These are phyloP conservation scores for Fusarium sp. DNA, from an alignment of 2,329 filamentous ascomycete genomes.

Conservation along the genomic window DNA sequence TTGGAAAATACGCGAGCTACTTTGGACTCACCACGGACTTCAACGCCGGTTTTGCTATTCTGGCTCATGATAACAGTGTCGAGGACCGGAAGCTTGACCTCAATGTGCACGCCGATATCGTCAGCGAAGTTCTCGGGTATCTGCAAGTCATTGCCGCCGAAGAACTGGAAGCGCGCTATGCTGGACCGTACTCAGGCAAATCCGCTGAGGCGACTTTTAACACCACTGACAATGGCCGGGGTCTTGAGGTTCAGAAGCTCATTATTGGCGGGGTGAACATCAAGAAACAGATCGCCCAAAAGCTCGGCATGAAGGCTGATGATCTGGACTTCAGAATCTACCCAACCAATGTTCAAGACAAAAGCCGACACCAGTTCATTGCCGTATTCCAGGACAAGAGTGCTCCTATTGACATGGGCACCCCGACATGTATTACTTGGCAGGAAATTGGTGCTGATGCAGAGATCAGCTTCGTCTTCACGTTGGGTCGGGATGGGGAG, in stretches of 20 bases:
- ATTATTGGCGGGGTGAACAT: slow-evolving; percentile 23
- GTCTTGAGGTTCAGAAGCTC: slow-evolving; percentile 37
- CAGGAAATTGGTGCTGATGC: slow-evolving; percentile 27
- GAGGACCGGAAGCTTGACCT: slow-evolving; percentile 41
- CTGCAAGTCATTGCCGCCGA: slow-evolving; percentile 12
- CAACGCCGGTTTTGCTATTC: slow-evolving; percentile 44
- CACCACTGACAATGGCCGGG: slow-evolving; percentile 33
- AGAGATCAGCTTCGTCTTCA: slow-evolving; percentile 19
- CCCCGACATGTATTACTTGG: slow-evolving; percentile 48
- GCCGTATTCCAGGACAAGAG: slow-evolving; percentile 44
- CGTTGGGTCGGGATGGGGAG: not conserved
- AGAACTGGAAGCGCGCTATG: slow-evolving; percentile 18
- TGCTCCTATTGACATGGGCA: slow-evolving; percentile 43
- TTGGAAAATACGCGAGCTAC: slow-evolving; percentile 43
- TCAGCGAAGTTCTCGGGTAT: slow-evolving; percentile 34
- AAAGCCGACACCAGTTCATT: slow-evolving; percentile 39
- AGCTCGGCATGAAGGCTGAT: slow-evolving; percentile 25
- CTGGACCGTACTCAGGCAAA: not conserved
- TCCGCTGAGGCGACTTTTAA: slow-evolving; percentile 2
- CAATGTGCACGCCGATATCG: slow-evolving; percentile 46
- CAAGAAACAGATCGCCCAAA: slow-evolving; percentile 22
- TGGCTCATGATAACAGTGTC: slow-evolving; percentile 43
- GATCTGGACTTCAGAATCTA: slow-evolving; percentile 44
- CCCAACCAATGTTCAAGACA: slow-evolving; percentile 40
- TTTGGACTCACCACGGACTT: slow-evolving; percentile 29